These are phyloP conservation scores for Vigna trinervia DNA, from an alignment of 306 rosid species.

Conservation along the genomic window DNA sequence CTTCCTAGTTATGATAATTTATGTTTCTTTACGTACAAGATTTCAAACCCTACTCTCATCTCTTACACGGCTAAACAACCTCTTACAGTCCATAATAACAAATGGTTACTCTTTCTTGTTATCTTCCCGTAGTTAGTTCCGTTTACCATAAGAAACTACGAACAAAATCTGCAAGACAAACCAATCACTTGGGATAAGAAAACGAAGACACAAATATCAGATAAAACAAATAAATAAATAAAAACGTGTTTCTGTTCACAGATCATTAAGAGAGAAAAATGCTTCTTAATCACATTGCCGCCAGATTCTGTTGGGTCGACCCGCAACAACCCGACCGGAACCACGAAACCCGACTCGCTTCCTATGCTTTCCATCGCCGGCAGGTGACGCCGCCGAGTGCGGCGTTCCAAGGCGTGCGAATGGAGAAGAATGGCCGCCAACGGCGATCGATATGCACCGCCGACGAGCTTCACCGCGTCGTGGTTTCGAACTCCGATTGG, in stretches of 20 bases:
- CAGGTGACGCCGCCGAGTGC: not conserved
- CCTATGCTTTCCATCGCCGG: not conserved
- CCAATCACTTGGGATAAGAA: not conserved
- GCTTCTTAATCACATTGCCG: constrained; percentile 45
- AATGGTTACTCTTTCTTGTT: not conserved
- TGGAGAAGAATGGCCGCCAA: constrained; percentile 43
- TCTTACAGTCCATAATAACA: not conserved
- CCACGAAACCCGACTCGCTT: constrained; percentile 24
- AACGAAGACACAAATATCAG: not conserved
- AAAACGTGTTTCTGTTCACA: not conserved
- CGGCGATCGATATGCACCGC: constrained; percentile 69
- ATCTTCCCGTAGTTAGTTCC: not conserved
- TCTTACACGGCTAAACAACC: not conserved
- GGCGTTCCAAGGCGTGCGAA: constrained; percentile 36
- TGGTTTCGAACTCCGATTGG: constrained; percentile 82
- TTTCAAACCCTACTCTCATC: not conserved
- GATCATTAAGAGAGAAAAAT: constrained; percentile 11
- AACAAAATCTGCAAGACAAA: not conserved
- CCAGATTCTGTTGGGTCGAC: constrained; percentile 9
- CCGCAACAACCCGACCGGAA: constrained; percentile 53
- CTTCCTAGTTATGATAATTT: no score
- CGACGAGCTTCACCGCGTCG: constrained; percentile 79
- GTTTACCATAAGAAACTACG: not conserved
- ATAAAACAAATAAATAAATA: not conserved
- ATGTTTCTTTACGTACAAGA: not conserved